Percentiles rank a stretch among this genome's conserved stretches.
Conservation (phyloP, 148 eudicot genomes). For the Drosera capensis region DNA sequence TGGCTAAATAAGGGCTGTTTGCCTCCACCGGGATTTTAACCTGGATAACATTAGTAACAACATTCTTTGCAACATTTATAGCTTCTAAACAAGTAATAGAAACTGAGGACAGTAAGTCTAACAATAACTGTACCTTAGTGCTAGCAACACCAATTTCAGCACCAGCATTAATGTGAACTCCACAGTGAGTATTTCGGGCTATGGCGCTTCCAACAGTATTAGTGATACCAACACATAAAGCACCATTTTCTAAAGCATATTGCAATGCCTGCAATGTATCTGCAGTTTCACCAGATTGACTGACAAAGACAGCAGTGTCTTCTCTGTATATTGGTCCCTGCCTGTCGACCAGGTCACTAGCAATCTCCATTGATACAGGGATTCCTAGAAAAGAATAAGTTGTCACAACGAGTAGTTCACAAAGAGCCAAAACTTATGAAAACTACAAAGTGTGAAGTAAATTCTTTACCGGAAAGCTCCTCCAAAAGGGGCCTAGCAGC, state of each 20-base stretch:
- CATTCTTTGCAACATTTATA: too few relatives aligned
- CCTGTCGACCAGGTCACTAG: conserved; percentile 96
- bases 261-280: conserved; percentile 86
- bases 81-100: too few relatives aligned
- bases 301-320: conserved; percentile 93
- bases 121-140: conserved; percentile 85
- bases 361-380: conserved; percentile 94
- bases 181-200: conserved; percentile 87
- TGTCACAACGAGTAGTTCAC: not conserved
- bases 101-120: too few relatives aligned
- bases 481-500: conserved; percentile 90
- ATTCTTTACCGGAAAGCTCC: conserved; percentile 97
- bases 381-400: conserved; percentile 32
- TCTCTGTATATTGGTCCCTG: conserved; percentile 97
- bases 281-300: conserved; percentile 99
- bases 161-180: conserved; percentile 95
- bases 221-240: conserved; percentile 92
- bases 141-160: conserved; percentile 98
- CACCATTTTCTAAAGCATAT: conserved; percentile 89
- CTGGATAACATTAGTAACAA: not conserved
- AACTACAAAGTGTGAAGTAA: conserved; percentile 7
- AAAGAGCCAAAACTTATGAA: not conserved
- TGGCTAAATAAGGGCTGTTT: too few relatives aligned
- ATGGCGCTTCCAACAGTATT: conserved; percentile 97
- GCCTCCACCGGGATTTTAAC: too few relatives aligned